Evolutionary conservation across 176 grass and related monocot genomes (phyloP).

Genomic region (Stipa capillata): DNA sequence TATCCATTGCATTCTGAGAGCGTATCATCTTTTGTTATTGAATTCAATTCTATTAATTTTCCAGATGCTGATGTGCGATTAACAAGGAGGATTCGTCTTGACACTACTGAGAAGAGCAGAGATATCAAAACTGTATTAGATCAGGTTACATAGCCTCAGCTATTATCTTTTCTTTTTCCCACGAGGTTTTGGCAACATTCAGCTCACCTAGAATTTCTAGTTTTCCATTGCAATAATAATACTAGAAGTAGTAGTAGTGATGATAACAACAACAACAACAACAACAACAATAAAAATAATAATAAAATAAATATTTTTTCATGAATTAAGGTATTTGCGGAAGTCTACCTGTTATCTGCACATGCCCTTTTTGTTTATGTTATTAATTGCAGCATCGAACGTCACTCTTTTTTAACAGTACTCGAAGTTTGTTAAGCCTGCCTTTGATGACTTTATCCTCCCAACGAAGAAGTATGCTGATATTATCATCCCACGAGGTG

Average conservation of each 20-base stretch:
- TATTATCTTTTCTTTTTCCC: neutral
- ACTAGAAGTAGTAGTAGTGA: too few species aligned
- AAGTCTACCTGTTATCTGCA: neutral
- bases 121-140: constrained; percentile 88
- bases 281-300: too few species aligned
- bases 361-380: neutral
- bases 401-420: constrained; percentile 37
- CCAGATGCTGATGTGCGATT: too few species aligned
- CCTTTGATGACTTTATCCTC: constrained; percentile 91
- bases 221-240: neutral
- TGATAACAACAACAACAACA: too few species aligned
- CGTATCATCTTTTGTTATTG: constrained; percentile 1
- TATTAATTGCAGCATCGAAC: neutral
- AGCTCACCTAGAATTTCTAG: neutral
- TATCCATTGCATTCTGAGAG: neutral
- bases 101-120: constrained; percentile 71
- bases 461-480: too few species aligned
- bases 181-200: neutral
- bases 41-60: neutral
- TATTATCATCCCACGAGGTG: too few species aligned
- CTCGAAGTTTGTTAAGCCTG: constrained; percentile 88
- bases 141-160: constrained; percentile 45
- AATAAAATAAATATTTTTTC: too few species aligned
- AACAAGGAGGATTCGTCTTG: too few species aligned
- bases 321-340: neutral